Conservation (phyloP, 2,329 filamentous ascomycete species). For the Exophiala lecanii-corni region DNA sequence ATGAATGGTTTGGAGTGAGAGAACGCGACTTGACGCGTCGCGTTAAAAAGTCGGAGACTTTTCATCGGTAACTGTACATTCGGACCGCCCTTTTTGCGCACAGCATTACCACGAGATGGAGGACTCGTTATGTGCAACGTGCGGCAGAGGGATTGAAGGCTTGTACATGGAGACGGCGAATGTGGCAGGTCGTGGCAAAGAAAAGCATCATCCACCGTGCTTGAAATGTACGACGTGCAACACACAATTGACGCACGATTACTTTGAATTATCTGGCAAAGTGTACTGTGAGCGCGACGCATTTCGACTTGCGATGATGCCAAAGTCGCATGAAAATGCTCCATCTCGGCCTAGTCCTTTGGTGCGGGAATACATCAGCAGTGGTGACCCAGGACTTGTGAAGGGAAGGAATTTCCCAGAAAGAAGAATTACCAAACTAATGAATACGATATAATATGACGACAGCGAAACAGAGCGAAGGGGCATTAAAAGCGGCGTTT, state of each 20-base stretch:
- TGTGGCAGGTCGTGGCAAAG: slow-evolving; percentile 31
- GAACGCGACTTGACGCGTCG: no score
- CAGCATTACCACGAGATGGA: slow-evolving; percentile 91
- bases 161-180: slow-evolving; percentile 81
- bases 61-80: no score
- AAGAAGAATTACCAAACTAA: slow-evolving; percentile 45
- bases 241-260: slow-evolving; percentile 70
- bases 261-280: slow-evolving; percentile 78
- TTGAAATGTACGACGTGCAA: slow-evolving; percentile 76
- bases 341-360: slow-evolving; percentile 27
- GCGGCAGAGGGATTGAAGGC: slow-evolving; percentile 83
- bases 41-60: no score
- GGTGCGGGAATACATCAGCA: slow-evolving; percentile 27
- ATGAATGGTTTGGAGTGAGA: no score
- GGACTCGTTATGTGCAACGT: slow-evolving; percentile 75
- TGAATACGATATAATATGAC: slow-evolving; percentile 32
- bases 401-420: slow-evolving; percentile 43
- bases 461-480: slow-evolving; percentile 6
- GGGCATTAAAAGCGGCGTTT: background rate
- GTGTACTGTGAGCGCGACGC: slow-evolving; percentile 88
- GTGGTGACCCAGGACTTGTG: slow-evolving; percentile 24
- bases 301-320: slow-evolving; percentile 41
- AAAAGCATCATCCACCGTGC: slow-evolving; percentile 83
- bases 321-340: slow-evolving; percentile 24
- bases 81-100: slow-evolving; percentile 84